Base-by-base conservation (phyloP, 768 basidiomycete species). In the Naganishia friedmannii region DNA sequence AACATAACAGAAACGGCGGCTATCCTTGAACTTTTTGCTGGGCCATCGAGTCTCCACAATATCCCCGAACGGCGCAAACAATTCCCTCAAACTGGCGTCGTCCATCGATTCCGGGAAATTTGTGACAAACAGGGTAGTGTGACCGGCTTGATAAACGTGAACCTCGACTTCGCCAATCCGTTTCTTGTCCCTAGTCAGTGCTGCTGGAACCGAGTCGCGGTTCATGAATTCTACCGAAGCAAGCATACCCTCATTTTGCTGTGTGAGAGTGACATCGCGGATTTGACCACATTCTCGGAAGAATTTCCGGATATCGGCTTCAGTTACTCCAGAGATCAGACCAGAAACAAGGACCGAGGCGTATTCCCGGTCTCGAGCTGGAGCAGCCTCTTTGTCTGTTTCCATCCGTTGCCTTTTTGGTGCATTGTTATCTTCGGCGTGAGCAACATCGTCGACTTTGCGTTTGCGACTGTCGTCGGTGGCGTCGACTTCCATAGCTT, bases 41-140 rank as follows among this genome's bases (percentile, higher is more conserved):
- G 96, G 96, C 95, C 95, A 98, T 37, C 96, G 90, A 21, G 93
- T 90, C 73, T 98, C 94, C 71, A 98, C 91, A 66, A 99, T 86
- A 5, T 85, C 86, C 12, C 96, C 96, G 81, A 90, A 93, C 93
- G 96, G 70, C 65, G 85, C 86, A 78, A 99, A 96, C 15, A 96
- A 79, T 53, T 87, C 83, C 29, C 93, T 84, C 67, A 98, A 86
- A 34, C 82, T 85, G 0, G 83, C 82, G 79, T 98, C 94, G 76
- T 96, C 93, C 17, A 86, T 84, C 21, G 86, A 84, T 78, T 92
- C 90, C 0, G 94, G 89, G 82, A 97, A 98, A 82, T 98, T 99
- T 21, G 96, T 94, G 65, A 96, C 88, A 80, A 94, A 99, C 3
- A 99, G 81, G 5, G 94, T 98, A 3, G 92, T 93, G 74, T 89